Conservation (phyloP, 805 yeast genomes). For the Kurtzmaniella fragi region DNA sequence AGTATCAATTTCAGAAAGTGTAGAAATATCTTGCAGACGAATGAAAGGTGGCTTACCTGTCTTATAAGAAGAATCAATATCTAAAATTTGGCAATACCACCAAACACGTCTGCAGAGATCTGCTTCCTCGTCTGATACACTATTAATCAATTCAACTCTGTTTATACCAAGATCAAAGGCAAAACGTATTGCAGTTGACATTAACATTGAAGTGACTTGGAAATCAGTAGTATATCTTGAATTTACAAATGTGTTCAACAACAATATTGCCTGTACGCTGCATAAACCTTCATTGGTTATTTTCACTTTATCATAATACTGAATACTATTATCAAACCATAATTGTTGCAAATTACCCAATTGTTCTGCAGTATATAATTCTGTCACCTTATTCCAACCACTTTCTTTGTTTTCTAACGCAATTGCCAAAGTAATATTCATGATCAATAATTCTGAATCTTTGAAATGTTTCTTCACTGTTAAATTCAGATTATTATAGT, state of each 20-base stretch:
- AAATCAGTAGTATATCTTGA: conserved; percentile 13
- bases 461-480: conserved; percentile 11
- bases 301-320: conserved; percentile 47
- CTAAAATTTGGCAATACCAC: conserved; percentile 26
- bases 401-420: conserved; percentile 12
- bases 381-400: conserved; percentile 7
- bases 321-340: conserved; percentile 29
- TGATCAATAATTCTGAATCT: conserved; percentile 25
- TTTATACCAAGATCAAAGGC: conserved; percentile 30
- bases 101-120: conserved; percentile 17
- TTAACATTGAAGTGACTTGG: conserved; percentile 13
- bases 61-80: conserved; percentile 23
- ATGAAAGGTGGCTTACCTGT: conserved; percentile 25
- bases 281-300: conserved; percentile 44
- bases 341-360: conserved; percentile 11
- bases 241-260: conserved; percentile 37
- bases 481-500: conserved; percentile 12
- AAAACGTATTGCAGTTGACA: conserved; percentile 18
- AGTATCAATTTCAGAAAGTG: conserved; percentile 12
- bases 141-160: conserved; percentile 11
- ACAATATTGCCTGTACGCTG: conserved; percentile 45
- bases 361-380: conserved; percentile 8
- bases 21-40: conserved; percentile 14
- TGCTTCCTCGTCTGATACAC: conserved; percentile 9
- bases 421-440: conserved; percentile 23